A percentile compares a stretch with the other conserved stretches of the same genome.
Conservation (phyloP, 345 rosid genomes). For the Hibiscus mutabilis region DNA sequence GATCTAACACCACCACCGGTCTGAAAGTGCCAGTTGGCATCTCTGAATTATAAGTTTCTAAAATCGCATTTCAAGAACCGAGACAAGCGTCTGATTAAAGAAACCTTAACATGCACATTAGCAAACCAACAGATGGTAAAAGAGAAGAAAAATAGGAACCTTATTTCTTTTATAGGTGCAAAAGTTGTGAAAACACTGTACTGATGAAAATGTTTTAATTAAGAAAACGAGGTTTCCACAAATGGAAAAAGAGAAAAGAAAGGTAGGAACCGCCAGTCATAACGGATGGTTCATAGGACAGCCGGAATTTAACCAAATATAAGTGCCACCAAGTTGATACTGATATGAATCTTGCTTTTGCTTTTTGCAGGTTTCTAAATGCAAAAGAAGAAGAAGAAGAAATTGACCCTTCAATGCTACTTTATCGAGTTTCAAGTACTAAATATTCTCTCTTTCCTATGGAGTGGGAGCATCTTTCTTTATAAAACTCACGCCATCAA, state of each 20-base stretch:
- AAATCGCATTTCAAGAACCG: no score
- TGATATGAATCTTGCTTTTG: slow-evolving; percentile 9
- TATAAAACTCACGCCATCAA: not conserved
- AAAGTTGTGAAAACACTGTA: no score
- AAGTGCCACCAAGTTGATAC: not conserved
- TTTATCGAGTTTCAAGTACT: not conserved
- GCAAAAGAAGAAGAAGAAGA: not conserved
- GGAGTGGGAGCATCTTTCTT: not conserved
- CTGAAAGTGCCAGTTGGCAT: no score
- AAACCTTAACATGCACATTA: no score
- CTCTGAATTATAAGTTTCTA: no score
- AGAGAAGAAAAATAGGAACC: not conserved
- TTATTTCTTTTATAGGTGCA: no score
- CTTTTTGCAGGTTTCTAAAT: not conserved
- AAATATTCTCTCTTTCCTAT: not conserved
- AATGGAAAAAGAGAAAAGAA: not conserved
- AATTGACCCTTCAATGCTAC: not conserved
- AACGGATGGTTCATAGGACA: not conserved
- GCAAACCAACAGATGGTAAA: not conserved
- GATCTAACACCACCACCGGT: no score
- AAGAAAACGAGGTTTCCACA: not conserved
- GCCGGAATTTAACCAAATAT: slow-evolving; percentile 14
- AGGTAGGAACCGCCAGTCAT: not conserved
- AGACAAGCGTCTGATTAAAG: no score
- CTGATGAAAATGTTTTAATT: no score